These are phyloP conservation scores for Aotearoamyces nothofagi DNA, from an alignment of 2,329 filamentous ascomycete genomes.

Conservation along the genomic window DNA sequence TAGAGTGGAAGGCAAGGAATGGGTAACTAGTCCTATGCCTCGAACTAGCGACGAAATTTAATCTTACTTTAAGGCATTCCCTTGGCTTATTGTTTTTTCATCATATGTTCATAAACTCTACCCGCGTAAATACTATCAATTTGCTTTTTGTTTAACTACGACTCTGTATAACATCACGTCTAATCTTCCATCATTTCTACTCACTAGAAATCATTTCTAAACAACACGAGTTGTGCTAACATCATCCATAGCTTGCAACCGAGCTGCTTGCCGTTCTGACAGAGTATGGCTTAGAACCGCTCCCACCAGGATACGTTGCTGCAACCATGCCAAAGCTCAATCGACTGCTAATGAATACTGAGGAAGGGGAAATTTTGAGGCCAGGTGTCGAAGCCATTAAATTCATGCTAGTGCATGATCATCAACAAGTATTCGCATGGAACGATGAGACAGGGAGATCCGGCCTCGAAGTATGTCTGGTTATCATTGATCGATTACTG, in stretches of 20 bases:
- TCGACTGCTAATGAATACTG: slow-evolving; percentile 64
- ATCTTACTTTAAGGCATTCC: too few species aligned
- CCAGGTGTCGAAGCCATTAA: slow-evolving; percentile 77
- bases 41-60: too few species aligned
- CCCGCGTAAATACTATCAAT: too few species aligned
- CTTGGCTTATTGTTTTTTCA: too few species aligned
- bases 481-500: slow-evolving; percentile 84
- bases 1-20: too few species aligned
- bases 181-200: slow-evolving; percentile 2
- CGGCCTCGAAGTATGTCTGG: slow-evolving; percentile 75
- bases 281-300: slow-evolving; percentile 68
- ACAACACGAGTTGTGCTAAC: slow-evolving; percentile 10
- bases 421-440: slow-evolving; percentile 80
- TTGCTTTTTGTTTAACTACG: too few species aligned
- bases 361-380: slow-evolving; percentile 78
- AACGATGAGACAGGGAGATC: slow-evolving; percentile 65
- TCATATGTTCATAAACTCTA: too few species aligned
- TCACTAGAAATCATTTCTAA: not conserved
- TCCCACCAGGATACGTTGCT: slow-evolving; percentile 75
- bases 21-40: too few species aligned
- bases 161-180: too few species aligned
- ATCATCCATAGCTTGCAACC: slow-evolving; percentile 46
- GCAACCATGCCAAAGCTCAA: slow-evolving; percentile 79
- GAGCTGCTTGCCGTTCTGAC: slow-evolving; percentile 72
- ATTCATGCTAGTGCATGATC: slow-evolving; percentile 79